phyloP scores from a whole-genome alignment of 768 basidiomycete genomes.

The Suillus americanus region DNA sequence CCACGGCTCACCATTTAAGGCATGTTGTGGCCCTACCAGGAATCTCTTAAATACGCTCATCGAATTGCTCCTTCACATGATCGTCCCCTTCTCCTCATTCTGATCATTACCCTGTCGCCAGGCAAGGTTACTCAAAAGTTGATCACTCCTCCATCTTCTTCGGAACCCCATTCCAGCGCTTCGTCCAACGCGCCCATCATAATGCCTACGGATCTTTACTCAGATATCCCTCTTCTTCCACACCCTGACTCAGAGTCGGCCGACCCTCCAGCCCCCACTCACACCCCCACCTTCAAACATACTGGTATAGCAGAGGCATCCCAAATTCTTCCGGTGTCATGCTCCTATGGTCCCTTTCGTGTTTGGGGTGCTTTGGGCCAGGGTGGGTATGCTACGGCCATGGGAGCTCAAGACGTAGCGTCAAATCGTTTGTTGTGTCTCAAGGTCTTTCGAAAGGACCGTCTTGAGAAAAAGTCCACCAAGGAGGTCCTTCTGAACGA shows the following conservation, averaged over 20 bases:
- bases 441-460: constrained; percentile 32
- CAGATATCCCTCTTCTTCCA: too few species aligned
- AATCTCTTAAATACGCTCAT: not conserved
- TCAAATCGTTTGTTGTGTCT: constrained; percentile 39
- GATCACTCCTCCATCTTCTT: constrained; percentile 4
- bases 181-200: not conserved
- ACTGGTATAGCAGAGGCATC: not conserved
- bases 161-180: not conserved
- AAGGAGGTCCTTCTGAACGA: constrained; percentile 28
- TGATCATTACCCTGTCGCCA: not conserved
- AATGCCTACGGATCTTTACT: not conserved
- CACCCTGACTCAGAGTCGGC: too few species aligned
- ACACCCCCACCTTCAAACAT: not conserved
- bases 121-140: constrained; percentile 12
- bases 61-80: not conserved
- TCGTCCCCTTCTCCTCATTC: not conserved
- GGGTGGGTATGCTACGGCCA: constrained; percentile 21
- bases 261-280: not conserved
- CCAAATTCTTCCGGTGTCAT: too few species aligned
- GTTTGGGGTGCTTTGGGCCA: constrained; percentile 18
- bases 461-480: constrained; percentile 13
- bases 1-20: constrained; percentile 6
- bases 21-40: not conserved
- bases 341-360: constrained; percentile 24
- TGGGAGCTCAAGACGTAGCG: constrained; percentile 23